Base-by-base conservation (phyloP, 2,329 filamentous ascomycete genomes). In the Chaetomiaceae sp. region DNA sequence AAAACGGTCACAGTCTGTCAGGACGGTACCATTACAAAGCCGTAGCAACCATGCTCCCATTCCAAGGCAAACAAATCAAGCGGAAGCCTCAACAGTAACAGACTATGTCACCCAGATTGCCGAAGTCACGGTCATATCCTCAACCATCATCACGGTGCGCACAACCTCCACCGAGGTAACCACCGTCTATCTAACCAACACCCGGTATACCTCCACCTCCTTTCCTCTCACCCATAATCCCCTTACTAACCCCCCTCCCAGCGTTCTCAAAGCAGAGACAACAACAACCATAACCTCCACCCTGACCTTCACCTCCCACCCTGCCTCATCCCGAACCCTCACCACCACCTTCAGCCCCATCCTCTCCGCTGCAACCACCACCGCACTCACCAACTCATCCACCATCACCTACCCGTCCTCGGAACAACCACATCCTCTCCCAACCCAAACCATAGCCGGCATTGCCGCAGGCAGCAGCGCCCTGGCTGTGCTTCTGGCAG, bases 231-330 rank as follows among this genome's bases (percentile, higher is more conserved):
- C 29, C 20, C 4, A 6, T 23, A n/a, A 3, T 9, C 15, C 22
- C 19, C 12, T 31, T 39, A 14, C 34, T 33, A 17, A 44, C 52
- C 19, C 2, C 19, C n/a, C 22, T 2, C 6, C 6, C 46, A 63
- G 59, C 22, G 60, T 62, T 25, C 54, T 62, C 40, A 54, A 57
- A 38, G 60, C 61, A 33, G 23, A 58, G 36, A 53, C 56, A 17
- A 63, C 61, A 9, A 53, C 53, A 6, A 53, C 39, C 46, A 43
- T 59, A n/a, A 63, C 60, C 6, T 60, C 59, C 19, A 63, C 59
- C 20, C 14, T 63, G 3, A 62, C 59, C 6, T 39, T 62, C 36
- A 61, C 57, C 3, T 54, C 54, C 31, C 54, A 47, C 20, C 53
- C 54, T 5, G 53, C 60, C 12, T 25, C 47, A 14, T 55, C 43